Conservation (phyloP, 305 asterid genomes). For the Rubia peregrina region DNA sequence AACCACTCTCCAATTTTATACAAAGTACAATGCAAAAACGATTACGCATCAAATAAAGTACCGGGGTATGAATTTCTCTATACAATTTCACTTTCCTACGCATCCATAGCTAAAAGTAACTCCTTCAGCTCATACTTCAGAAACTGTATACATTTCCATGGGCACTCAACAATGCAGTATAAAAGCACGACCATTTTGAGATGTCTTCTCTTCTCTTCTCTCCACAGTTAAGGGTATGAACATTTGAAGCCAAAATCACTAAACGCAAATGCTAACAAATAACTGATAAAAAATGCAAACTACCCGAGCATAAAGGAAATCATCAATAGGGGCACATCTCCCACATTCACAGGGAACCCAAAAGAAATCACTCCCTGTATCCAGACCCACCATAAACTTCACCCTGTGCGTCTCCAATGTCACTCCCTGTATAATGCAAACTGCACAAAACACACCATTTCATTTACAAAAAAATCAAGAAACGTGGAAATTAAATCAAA, state of each 20-base stretch:
- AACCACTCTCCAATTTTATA: not conserved
- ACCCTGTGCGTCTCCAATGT: constrained; percentile 63
- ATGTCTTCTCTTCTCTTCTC: too few relatives aligned
- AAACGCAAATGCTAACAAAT: too few relatives aligned
- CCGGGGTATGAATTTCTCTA: not conserved
- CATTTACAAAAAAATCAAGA: constrained; percentile 12
- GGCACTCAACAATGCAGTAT: too few relatives aligned
- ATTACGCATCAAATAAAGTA: not conserved
- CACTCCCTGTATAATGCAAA: constrained; percentile 79
- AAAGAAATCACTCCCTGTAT: constrained; percentile 80
- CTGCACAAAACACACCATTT: constrained; percentile 36
- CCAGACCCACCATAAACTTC: constrained; percentile 86
- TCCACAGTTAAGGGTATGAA: too few relatives aligned
- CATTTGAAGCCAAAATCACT: too few relatives aligned
- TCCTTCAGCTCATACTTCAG: not conserved
- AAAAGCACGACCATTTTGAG: too few relatives aligned
- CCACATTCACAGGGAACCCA: constrained; percentile 80
- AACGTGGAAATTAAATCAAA: not conserved
- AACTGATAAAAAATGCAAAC: constrained; percentile 22
- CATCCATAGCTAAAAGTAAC: not conserved
- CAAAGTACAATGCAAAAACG: not conserved
- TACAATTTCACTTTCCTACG: not conserved
- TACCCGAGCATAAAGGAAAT: constrained; percentile 49
- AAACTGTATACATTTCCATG: too few relatives aligned
- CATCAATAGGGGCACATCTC: constrained; percentile 50